Evolutionary conservation across 768 basidiomycete species (phyloP).

Genomic region (Calocybe indica): DNA sequence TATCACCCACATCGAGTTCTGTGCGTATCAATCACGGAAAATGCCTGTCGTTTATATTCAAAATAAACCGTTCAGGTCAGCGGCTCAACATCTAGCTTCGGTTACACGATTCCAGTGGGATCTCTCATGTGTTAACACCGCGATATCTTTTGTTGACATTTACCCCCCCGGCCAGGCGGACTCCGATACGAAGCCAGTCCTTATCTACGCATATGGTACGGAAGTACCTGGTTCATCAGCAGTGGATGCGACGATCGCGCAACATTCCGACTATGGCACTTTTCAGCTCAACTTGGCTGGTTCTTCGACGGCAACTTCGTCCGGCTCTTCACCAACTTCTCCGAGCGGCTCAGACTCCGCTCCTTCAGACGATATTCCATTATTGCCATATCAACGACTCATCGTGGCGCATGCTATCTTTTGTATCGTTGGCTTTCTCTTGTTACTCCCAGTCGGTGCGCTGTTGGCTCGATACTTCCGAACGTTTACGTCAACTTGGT

Average conservation of each 20-base stretch:
- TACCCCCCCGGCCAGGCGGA: slow-evolving; percentile 28
- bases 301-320: slow-evolving; percentile 15
- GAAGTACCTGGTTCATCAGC: slow-evolving; percentile 42
- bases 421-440: slow-evolving; percentile 42
- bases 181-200: slow-evolving; percentile 26
- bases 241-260: slow-evolving; percentile 34
- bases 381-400: slow-evolving; percentile 40
- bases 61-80: slow-evolving; percentile 24
- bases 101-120: slow-evolving; percentile 45
- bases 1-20: slow-evolving; percentile 27
- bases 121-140: slow-evolving; percentile 1
- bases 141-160: not conserved
- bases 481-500: slow-evolving; percentile 46
- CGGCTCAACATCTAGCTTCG: slow-evolving; percentile 38
- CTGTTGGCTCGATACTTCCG: slow-evolving; percentile 50
- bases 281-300: slow-evolving; percentile 44
- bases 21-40: slow-evolving; percentile 20
- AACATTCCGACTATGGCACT: slow-evolving; percentile 42
- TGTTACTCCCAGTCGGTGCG: slow-evolving; percentile 47
- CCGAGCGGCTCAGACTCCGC: slow-evolving; percentile 9
- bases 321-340: slow-evolving; percentile 13
- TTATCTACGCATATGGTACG: slow-evolving; percentile 59
- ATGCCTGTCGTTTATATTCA: not conserved
- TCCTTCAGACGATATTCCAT: slow-evolving; percentile 24
- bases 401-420: slow-evolving; percentile 52